These are phyloP conservation scores for Dendrobium officinale DNA, from an alignment of 106 monocot genomes.

Conservation along the genomic window DNA sequence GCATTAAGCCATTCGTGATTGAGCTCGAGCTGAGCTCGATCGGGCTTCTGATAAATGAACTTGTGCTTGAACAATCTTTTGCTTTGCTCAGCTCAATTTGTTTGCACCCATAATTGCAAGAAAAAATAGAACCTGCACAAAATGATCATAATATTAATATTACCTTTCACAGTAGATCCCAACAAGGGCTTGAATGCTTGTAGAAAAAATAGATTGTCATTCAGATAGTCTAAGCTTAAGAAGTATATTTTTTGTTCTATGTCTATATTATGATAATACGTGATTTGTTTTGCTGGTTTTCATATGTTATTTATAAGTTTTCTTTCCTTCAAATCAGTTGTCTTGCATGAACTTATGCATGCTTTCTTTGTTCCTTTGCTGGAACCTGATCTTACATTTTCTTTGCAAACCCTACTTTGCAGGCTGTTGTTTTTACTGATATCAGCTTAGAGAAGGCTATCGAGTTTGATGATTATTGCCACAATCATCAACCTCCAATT, in stretches of 20 bases:
- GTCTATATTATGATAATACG: not conserved
- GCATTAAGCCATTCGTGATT: too few species aligned
- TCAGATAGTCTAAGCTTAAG: not conserved
- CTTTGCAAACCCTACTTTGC: conserved; percentile 9
- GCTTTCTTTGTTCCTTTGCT: not conserved
- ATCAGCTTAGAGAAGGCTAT: conserved; percentile 68
- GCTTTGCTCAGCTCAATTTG: too few species aligned
- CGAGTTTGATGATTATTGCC: conserved; percentile 77
- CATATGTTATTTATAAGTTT: not conserved
- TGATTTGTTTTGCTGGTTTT: not conserved
- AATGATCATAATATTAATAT: too few species aligned
- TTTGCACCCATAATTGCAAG: too few species aligned
- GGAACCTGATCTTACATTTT: not conserved
- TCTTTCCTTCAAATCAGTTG: not conserved
- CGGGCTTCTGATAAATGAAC: too few species aligned
- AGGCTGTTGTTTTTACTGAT: conserved; percentile 96
- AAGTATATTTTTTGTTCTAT: too few species aligned
- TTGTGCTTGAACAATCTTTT: too few species aligned
- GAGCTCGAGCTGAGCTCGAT: too few species aligned
- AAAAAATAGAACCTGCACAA: too few species aligned
- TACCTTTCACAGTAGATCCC: too few species aligned
- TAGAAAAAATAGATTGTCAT: not conserved
- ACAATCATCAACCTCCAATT: conserved; percentile 77
- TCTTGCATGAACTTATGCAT: not conserved
- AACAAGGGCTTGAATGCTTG: not conserved